Evolutionary conservation across 164 flowering plant genomes (phyloP).

Genomic region (Chimonanthus salicifolius): DNA sequence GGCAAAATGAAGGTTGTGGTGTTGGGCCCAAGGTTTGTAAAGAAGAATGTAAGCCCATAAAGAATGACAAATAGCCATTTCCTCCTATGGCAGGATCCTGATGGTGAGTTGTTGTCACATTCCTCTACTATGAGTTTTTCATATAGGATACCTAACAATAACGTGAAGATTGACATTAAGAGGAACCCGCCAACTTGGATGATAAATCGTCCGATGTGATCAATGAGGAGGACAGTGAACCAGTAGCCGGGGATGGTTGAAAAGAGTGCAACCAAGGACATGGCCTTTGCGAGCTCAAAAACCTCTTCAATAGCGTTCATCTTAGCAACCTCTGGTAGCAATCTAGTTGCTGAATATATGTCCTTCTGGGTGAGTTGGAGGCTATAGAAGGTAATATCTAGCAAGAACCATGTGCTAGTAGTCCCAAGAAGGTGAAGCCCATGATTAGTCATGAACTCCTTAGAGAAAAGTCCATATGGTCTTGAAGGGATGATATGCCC

Average conservation of each 20-base stretch:
- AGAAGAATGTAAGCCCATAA: slow-evolving; percentile 43
- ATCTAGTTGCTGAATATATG: slow-evolving; percentile 31
- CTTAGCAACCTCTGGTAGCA: slow-evolving; percentile 9
- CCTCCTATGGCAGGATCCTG: slow-evolving; percentile 26
- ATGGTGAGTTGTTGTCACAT: slow-evolving; percentile 1
- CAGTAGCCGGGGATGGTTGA: slow-evolving; percentile 53
- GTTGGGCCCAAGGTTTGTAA: slow-evolving; percentile 56
- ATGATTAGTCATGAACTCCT: slow-evolving; percentile 22
- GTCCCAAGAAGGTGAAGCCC: slow-evolving; percentile 43
- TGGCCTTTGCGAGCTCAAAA: slow-evolving; percentile 26
- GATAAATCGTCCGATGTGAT: slow-evolving; percentile 29
- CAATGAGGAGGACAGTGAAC: slow-evolving; percentile 45
- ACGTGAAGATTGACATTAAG: slow-evolving; percentile 43
- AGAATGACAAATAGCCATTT: slow-evolving; percentile 17
- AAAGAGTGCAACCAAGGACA: slow-evolving; percentile 34
- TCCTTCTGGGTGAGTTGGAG: slow-evolving; percentile 41
- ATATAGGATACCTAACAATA: slow-evolving; percentile 29
- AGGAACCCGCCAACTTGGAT: slow-evolving; percentile 44
- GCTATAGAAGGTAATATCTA: slow-evolving; percentile 47
- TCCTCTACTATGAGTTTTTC: slow-evolving; percentile 16
- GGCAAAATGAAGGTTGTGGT: slow-evolving; percentile 48
- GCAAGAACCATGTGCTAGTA: slow-evolving; percentile 41
- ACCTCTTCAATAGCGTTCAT: slow-evolving; percentile 42
- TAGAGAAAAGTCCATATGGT: neutral
- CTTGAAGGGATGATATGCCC: neutral